Evolutionary conservation across 2,329 filamentous ascomycete species (phyloP), one percentile per base, ranked within the genome.

Genomic region (Alternaria consortialis): DNA sequence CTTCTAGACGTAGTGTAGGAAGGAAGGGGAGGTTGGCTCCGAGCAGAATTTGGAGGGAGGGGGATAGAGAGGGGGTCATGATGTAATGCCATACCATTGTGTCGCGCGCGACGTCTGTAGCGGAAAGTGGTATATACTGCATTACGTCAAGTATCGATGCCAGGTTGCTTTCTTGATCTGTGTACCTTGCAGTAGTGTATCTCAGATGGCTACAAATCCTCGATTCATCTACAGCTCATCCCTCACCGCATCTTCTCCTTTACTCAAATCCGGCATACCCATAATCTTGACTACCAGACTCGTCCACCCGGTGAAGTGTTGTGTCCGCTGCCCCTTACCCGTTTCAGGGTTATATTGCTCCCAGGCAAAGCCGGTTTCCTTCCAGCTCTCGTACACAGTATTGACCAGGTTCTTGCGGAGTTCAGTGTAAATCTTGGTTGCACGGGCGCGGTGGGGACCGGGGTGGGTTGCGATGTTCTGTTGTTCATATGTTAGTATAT

Each of bases 251-350:
- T 64, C 67, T 4, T 25, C 40, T 12, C 37, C 51, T 7, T 42
- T 67, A 37, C 69, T 68, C 42, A 92, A 74, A 69, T 96, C 90
- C 7, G 93, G 91, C 92, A 99, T 94, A 47, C 88, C 88, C 93
- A 98, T 97, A 68, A 99, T 92, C 84, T 97, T 97, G 46, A 98
- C 94, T 48, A 98, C 92, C 80, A 98, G 83, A 77, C 93, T 97
- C n/a, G 95, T 99, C 95, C 95, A 99, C 52, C 95, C 95, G 0
- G 95, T 97, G 77, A 99, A 99, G 80, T 98, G 94, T 84, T 97
- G 93, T 5, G 94, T 98, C 42, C 95, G 86, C 83, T 98, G 94
- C n/a, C 95, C 95, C 54, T 87, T 87, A 46, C 95, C 95, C 4
- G 92, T 97, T 71, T 97, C 93, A 0, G 94, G 93, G 77, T 97